Evolutionary conservation across 768 basidiomycete genomes (phyloP).

Genomic region (Suillus paluster): DNA sequence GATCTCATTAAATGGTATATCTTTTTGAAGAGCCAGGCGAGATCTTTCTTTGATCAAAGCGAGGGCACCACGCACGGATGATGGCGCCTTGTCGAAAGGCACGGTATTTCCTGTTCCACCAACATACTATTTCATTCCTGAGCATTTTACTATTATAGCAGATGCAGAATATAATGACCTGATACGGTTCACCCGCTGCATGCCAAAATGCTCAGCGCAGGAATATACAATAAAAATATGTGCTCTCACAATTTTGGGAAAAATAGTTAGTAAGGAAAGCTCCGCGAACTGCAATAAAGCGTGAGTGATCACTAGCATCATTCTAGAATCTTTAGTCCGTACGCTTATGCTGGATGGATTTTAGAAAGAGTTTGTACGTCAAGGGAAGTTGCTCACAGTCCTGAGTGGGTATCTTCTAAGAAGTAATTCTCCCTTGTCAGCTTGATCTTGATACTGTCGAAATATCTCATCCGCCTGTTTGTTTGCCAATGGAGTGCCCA

Average conservation of each 20-base stretch:
- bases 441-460: conserved; percentile 67
- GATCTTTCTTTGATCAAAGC: conserved; percentile 62
- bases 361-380: conserved; percentile 15
- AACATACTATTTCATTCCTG: conserved; percentile 57
- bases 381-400: conserved; percentile 48
- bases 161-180: conserved; percentile 42
- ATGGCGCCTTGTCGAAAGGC: conserved; percentile 61
- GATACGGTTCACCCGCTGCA: conserved; percentile 80
- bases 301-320: background rate
- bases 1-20: conserved; percentile 71
- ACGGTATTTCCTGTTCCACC: conserved; percentile 77
- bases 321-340: conserved; percentile 9
- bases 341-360: conserved; percentile 68
- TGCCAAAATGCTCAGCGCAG: conserved; percentile 6
- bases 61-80: conserved; percentile 61
- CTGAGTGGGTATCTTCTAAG: conserved; percentile 78
- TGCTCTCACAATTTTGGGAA: conserved; percentile 75
- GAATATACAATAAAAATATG: background rate
- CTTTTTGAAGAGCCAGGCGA: conserved; percentile 43
- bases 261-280: conserved; percentile 79
- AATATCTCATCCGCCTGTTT: conserved; percentile 60
- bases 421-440: conserved; percentile 52
- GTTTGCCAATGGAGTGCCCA: conserved; percentile 43
- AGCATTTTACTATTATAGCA: conserved; percentile 14
- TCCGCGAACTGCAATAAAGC: conserved; percentile 59